Base-by-base conservation (phyloP, 2,329 filamentous ascomycete species). In the Coniosporium tulheliwenetii region DNA sequence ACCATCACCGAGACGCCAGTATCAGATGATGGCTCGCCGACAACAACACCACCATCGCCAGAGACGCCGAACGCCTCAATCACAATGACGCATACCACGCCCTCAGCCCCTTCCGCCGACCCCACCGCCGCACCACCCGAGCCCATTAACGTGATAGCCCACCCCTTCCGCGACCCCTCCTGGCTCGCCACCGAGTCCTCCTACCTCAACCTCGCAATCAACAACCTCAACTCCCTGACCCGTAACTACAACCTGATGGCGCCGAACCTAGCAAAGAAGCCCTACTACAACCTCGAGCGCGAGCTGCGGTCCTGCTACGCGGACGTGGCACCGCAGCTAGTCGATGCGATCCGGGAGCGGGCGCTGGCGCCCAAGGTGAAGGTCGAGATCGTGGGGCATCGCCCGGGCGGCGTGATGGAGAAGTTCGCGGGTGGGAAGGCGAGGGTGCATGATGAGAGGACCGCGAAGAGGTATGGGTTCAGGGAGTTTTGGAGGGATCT, bases 241-340 rank as follows among this genome's bases (percentile, higher is more conserved):
- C 75, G 91, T 19, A 83, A 83, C 10, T 98, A 98, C 66, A 96
- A 96, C 52, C 73, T 96, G 2, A 89, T 93, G 77, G 89, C 91
- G 0, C 91, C 91, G 0, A 80, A 85, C 41, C 70, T 94, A 1
- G 87, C 89, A 2, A 93, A 91, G 62, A 94, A 94, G 59, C 85
- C 89, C 0, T 96, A 96, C 59, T 86, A 85, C 54, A 79, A 71
- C 2, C 73, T 96, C 7, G 75, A 86, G 36, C 76, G 89, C 38
- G 91, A 98, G 61, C 69, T 96, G 12, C 71, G 70, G 29, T 69
- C 74, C 2, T 95, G 87, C 56, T 96, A 79, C 54, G 81, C 85
- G 1, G 87, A 94, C 44, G 79, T 93, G 1, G 89, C 89, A 5
- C 85, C 85, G 0, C 65, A 71, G 37, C 60, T 96, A 3, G 75